Conservation (phyloP, 2,329 filamentous ascomycete genomes). For the Rhinocladiella similis region DNA sequence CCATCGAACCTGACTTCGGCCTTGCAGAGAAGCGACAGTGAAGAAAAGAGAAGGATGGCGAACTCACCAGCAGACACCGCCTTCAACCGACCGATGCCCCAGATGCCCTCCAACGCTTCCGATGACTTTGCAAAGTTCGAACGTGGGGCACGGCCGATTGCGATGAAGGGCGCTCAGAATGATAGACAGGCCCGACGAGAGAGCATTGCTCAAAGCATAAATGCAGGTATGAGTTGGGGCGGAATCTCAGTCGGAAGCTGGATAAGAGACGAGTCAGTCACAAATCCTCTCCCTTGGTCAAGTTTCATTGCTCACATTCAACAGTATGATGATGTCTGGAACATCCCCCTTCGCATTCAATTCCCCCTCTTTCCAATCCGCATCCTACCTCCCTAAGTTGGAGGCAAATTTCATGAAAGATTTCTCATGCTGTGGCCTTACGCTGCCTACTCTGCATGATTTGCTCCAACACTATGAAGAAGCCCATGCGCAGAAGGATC, state of each 20-base stretch:
- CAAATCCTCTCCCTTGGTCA: not conserved
- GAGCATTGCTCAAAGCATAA: slow-evolving; percentile 61
- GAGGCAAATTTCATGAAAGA: slow-evolving; percentile 98
- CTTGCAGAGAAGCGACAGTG: slow-evolving; percentile 51
- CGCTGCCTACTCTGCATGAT: slow-evolving; percentile 87
- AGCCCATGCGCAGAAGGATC: slow-evolving; percentile 74
- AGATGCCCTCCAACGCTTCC: slow-evolving; percentile 30
- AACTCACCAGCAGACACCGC: slow-evolving; percentile 18
- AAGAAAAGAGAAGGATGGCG: slow-evolving; percentile 35
- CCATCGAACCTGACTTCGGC: slow-evolving; percentile 65
- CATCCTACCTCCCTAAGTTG: slow-evolving; percentile 92
- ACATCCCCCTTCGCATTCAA: slow-evolving; percentile 90
- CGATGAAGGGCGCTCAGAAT: slow-evolving; percentile 53
- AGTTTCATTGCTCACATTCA: slow-evolving; percentile 18
- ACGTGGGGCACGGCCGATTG: slow-evolving; percentile 59
- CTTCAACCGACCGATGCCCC: slow-evolving; percentile 24
- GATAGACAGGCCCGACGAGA: slow-evolving; percentile 52
- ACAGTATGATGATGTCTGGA: slow-evolving; percentile 89
- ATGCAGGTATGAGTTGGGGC: slow-evolving; percentile 92
- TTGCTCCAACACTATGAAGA: slow-evolving; percentile 96
- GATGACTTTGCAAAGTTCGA: slow-evolving; percentile 26
- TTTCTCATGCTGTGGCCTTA: slow-evolving; percentile 91
- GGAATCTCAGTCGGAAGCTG: slow-evolving; percentile 95
- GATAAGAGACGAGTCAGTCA: slow-evolving; percentile 93
- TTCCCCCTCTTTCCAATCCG: slow-evolving; percentile 85